Conservation (phyloP, 2,329 filamentous ascomycete species). For the Lasiodiplodia gonubiensis region DNA sequence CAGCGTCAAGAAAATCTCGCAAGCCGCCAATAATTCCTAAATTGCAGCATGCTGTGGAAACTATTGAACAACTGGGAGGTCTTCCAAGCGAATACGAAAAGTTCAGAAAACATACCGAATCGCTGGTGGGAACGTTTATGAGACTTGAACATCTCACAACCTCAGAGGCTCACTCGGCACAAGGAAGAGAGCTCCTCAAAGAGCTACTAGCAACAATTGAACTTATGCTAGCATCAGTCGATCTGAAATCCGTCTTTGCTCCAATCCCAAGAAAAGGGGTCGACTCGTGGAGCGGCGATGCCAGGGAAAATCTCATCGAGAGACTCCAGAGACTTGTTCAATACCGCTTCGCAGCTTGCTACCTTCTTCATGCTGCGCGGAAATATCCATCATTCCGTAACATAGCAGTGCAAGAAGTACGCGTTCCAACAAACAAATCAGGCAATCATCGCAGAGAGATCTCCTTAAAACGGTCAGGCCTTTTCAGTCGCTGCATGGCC, state of each 20-base stretch:
- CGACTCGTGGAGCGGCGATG: background rate
- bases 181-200: background rate
- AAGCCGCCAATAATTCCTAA: background rate
- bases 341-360: background rate
- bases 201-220: background rate
- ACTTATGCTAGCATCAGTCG: background rate
- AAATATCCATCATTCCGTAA: background rate
- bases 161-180: background rate
- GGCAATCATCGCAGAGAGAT: too few relatives aligned
- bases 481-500: background rate
- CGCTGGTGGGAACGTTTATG: background rate
- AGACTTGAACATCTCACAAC: background rate
- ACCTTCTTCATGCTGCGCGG: background rate
- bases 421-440: too few relatives aligned
- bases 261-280: background rate
- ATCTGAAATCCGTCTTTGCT: background rate
- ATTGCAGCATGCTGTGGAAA: background rate
- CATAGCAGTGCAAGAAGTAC: background rate
- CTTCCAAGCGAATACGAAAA: background rate
- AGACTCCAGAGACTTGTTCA: background rate
- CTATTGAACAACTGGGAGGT: background rate
- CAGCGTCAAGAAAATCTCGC: background rate
- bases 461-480: too few relatives aligned
- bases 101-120: background rate
- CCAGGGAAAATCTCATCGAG: background rate